Base-by-base conservation (phyloP, 495 filamentous ascomycete species). In the Hyaloscypha finlandica region DNA sequence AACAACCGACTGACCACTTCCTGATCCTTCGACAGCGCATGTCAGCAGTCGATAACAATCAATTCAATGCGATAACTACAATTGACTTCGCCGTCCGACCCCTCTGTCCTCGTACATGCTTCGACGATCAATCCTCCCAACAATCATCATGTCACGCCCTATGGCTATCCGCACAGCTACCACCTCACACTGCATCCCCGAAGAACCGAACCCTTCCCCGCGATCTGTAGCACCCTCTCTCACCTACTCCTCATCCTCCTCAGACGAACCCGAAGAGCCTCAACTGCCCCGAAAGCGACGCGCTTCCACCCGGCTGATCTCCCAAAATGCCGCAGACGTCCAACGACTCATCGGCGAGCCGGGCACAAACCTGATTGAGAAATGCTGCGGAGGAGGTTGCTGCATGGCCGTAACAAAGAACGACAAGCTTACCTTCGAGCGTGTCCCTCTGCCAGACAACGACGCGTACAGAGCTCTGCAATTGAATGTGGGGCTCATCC, bases 341-440 rank as follows among this genome's bases (percentile, higher is more conserved):
- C 83, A 86, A 71, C 81, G 89, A 66, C 84, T 96, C 30, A 86
- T 87, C 57, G 85, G 84, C 60, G 83, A 85, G 74, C 81, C 84
- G 8, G 86, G 84, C 19, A 87, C 87, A 57, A 77, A 83, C 71
- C 72, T 89, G 81, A 80, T 85, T 74, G 71, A 84, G 79, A 79
- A 89, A 80, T 99, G 96, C 81, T 99, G 95, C 75, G 95, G 95
- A 37, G 93, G 94, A 60, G 94, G 94, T 52, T 97, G 96, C 79
- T 97, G 94, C 76, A 84, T 92, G 72, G 82, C 87, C 61, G 80
- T 89, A 59, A 83, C 84, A 39, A 82, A 82, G 68, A 83, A 80
- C 6, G 77, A 84, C 53, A 79, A 77, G 29, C 74, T 85, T 53
- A 77, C 83, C 54, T 87, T 84, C 54, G 84, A 88, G 63, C 78